A percentile compares a stretch with the other conserved stretches of the same genome.
Evolutionary conservation across 805 yeast genomes (phyloP).

Genomic region (Candida alai): DNA sequence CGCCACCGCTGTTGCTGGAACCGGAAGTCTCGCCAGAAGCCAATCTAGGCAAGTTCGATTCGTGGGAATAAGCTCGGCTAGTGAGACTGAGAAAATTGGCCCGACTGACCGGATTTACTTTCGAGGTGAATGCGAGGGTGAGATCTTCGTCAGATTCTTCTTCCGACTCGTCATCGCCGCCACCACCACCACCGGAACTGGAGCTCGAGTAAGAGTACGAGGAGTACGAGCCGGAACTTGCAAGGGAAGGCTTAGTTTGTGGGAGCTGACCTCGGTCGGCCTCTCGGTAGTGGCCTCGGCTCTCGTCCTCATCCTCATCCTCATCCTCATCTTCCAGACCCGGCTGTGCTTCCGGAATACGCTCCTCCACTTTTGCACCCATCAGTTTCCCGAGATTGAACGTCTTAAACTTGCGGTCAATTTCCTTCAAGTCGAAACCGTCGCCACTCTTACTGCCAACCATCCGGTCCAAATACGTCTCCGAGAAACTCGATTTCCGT

Average conservation of each 20-base stretch:
- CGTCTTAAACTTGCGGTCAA: constrained; percentile 31
- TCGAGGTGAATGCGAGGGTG: constrained; percentile 43
- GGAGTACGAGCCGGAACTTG: constrained; percentile 10
- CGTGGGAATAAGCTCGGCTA: constrained; percentile 39
- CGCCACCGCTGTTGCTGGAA: constrained; percentile 12
- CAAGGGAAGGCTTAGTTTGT: background rate
- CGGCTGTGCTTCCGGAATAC: constrained; percentile 3
- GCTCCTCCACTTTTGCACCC: constrained; percentile 16
- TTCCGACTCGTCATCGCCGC: constrained; percentile 18
- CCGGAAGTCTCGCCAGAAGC: constrained; percentile 13
- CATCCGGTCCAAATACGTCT: constrained; percentile 9
- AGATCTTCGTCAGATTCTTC: constrained; percentile 42
- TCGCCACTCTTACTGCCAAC: background rate
- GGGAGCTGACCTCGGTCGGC: background rate
- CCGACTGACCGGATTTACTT: constrained; percentile 28
- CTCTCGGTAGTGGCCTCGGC: constrained; percentile 4
- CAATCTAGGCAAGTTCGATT: constrained; percentile 34
- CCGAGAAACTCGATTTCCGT: constrained; percentile 10
- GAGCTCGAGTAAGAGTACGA: constrained; percentile 3
- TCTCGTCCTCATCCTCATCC: constrained; percentile 18
- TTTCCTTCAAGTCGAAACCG: constrained; percentile 12
- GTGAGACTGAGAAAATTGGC: constrained; percentile 32
- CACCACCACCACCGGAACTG: constrained; percentile 9
- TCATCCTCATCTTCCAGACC: constrained; percentile 7
- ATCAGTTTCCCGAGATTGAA: constrained; percentile 37